Percentiles rank a stretch among this genome's conserved stretches.
These are phyloP conservation scores for Monascus ruber DNA, from an alignment of 2,329 filamentous ascomycete species.

Conservation along the genomic window DNA sequence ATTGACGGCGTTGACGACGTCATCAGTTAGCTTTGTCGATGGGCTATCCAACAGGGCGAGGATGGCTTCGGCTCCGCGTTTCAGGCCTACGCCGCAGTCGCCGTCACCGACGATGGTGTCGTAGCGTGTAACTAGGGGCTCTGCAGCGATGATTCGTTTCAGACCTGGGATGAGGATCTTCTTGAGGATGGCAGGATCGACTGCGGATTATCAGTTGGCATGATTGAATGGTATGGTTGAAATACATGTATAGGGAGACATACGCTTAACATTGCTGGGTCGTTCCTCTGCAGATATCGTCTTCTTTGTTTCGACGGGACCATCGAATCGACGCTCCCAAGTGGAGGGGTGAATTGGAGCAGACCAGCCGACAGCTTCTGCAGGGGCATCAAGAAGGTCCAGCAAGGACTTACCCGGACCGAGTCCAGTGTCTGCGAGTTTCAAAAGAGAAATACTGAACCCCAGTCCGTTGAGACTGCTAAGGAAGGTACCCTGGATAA, in stretches of 20 bases:
- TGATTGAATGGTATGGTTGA: background rate
- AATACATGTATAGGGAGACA: slow-evolving; percentile 11
- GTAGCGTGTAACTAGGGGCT: slow-evolving; percentile 55
- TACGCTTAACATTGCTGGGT: slow-evolving; percentile 43
- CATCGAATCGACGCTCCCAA: slow-evolving; percentile 42
- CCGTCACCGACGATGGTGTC: slow-evolving; percentile 82
- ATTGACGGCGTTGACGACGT: slow-evolving; percentile 49
- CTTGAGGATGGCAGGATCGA: slow-evolving; percentile 40
- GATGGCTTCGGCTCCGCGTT: slow-evolving; percentile 66
- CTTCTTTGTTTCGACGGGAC: slow-evolving; percentile 30
- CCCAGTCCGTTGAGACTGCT: slow-evolving; percentile 61
- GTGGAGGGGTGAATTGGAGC: slow-evolving; percentile 48
- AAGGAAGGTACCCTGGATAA: slow-evolving; percentile 58
- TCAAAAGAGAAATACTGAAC: slow-evolving; percentile 58
- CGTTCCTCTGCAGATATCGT: slow-evolving; percentile 33
- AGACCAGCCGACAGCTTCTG: slow-evolving; percentile 57
- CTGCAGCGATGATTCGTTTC: slow-evolving; percentile 48
- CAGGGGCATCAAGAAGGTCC: slow-evolving; percentile 55
- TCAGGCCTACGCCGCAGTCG: slow-evolving; percentile 77
- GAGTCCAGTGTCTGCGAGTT: slow-evolving; percentile 48
- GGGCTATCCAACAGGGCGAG: slow-evolving; percentile 32
- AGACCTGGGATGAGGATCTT: slow-evolving; percentile 45
- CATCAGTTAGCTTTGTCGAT: slow-evolving; percentile 37
- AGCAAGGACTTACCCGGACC: slow-evolving; percentile 45
- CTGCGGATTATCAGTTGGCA: slow-evolving; percentile 21